Percentiles rank a stretch among this genome's conserved stretches.
Conservation (phyloP, 2,329 filamentous ascomycete genomes). For the Mycosphaerella sp. region DNA sequence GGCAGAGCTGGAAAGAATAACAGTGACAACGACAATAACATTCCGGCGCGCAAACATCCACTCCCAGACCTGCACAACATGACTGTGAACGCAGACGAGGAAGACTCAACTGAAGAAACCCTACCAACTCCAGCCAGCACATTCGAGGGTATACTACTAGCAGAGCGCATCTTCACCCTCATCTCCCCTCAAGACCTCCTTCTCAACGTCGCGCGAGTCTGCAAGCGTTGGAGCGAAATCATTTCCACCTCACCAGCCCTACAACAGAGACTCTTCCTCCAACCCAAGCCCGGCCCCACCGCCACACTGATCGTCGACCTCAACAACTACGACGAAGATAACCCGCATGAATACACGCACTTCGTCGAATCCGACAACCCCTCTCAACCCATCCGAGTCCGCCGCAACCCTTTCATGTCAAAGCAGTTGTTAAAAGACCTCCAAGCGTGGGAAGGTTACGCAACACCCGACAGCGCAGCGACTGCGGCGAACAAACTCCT, state of each 20-base stretch:
- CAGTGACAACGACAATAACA: too few relatives aligned
- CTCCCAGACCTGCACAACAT: too few relatives aligned
- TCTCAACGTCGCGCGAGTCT: constrained; percentile 3
- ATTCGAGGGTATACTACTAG: neutral
- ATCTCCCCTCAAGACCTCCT: constrained; percentile 16
- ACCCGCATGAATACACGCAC: neutral
- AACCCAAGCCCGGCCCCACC: neutral
- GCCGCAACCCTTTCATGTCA: neutral
- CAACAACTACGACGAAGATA: neutral
- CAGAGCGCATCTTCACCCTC: constrained; percentile 5
- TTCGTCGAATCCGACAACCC: neutral
- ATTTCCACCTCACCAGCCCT: constrained; percentile 6
- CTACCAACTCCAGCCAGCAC: neutral
- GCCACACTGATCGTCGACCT: neutral
- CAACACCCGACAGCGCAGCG: neutral
- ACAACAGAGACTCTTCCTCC: constrained; percentile 17
- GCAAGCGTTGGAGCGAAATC: constrained; percentile 3
- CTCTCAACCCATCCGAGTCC: neutral
- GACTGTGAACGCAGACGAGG: neutral
- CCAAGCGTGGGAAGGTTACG: neutral
- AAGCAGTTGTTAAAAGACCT: neutral
- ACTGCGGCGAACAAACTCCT: neutral
- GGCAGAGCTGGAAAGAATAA: neutral
- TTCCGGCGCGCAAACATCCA: neutral
- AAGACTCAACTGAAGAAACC: neutral